A percentile compares a stretch with the other conserved stretches of the same genome.
phyloP scores from a whole-genome alignment of 257 asterid species.

The Leptodermis oblonga region DNA sequence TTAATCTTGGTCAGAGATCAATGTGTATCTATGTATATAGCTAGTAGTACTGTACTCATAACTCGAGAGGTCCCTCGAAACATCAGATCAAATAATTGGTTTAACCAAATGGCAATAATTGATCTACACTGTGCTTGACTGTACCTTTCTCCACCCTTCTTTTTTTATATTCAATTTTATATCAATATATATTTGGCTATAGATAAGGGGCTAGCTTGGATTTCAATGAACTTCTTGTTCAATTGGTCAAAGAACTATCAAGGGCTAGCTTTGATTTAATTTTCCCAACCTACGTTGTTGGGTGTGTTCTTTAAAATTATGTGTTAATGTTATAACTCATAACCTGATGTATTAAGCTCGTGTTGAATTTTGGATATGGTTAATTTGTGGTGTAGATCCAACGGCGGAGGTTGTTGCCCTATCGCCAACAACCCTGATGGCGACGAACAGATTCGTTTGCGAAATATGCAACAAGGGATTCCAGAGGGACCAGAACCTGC shows the following conservation, averaged over 20 bases:
- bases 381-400: constrained; percentile 44
- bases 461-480: constrained; percentile 89
- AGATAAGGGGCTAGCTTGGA: not conserved
- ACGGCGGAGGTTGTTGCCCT: constrained; percentile 80
- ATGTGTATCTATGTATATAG: not conserved
- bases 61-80: constrained; percentile 9
- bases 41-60: not conserved
- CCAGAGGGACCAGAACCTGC: constrained; percentile 87
- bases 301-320: not conserved
- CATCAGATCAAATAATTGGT: constrained; percentile 53
- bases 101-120: constrained; percentile 31
- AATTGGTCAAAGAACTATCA: too few relatives aligned
- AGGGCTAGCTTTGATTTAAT: too few relatives aligned
- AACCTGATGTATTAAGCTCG: not conserved
- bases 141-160: constrained; percentile 23
- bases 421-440: constrained; percentile 83
- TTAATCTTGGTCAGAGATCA: not conserved
- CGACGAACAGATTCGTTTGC: constrained; percentile 80
- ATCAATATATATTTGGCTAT: not conserved
- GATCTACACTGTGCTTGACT: constrained; percentile 34
- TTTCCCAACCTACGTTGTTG: not conserved
- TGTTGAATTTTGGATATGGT: not conserved
- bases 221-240: too few relatives aligned
- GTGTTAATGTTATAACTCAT: not conserved
- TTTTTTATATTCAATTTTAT: not conserved